A percentile compares a stretch with the other conserved stretches of the same genome.
phyloP scores from a whole-genome alignment of 2,329 filamentous ascomycete genomes.

The Nemania abortiva region DNA sequence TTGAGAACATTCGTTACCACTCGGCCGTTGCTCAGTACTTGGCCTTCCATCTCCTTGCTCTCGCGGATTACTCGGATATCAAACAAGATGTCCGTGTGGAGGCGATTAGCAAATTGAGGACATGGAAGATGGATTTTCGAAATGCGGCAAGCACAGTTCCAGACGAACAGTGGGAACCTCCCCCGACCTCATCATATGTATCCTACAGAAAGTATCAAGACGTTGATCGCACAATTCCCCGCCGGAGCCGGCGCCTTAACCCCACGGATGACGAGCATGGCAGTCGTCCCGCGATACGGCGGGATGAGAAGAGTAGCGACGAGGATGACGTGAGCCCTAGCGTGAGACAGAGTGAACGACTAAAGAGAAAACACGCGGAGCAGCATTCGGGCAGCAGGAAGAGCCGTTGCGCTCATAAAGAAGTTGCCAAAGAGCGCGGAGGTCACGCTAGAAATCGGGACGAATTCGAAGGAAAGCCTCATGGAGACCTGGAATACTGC shows the following conservation, averaged over 20 bases:
- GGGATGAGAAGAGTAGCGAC: conserved; percentile 9
- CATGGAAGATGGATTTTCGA: conserved; percentile 42
- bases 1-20: conserved; percentile 40
- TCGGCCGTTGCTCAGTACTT: conserved; percentile 51
- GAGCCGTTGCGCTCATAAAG: conserved; percentile 11
- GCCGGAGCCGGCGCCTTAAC: conserved; percentile 16
- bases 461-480: conserved; percentile 21
- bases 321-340: conserved; percentile 17
- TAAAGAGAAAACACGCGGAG: conserved; percentile 21
- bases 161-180: conserved; percentile 54
- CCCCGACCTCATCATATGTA: conserved; percentile 39
- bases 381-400: conserved; percentile 11
- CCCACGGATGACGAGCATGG: conserved; percentile 14
- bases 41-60: conserved; percentile 49
- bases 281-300: conserved; percentile 9
- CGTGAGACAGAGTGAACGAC: conserved; percentile 16
- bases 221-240: conserved; percentile 22
- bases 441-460: conserved; percentile 25
- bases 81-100: conserved; percentile 20
- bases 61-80: conserved; percentile 35
- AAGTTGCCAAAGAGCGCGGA: background rate
- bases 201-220: conserved; percentile 8
- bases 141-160: conserved; percentile 50
- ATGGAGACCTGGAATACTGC: conserved; percentile 49
- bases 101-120: conserved; percentile 37